Base-by-base conservation (phyloP, 805 yeast genomes). In the Ogataea siamensis region DNA sequence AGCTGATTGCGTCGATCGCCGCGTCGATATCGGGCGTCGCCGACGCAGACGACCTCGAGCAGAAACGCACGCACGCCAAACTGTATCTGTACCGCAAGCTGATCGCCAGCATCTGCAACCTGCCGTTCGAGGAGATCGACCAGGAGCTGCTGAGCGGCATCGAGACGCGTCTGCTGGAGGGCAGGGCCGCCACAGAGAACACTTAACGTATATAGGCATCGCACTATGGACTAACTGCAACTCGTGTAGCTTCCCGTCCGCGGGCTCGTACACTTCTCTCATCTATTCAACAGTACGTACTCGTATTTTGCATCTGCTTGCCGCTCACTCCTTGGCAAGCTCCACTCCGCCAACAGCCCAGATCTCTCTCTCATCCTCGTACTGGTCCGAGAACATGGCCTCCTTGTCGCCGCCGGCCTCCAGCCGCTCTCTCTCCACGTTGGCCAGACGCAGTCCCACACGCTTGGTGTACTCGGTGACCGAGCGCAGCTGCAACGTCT, bases 351-450 rank as follows among this genome's bases (percentile, higher is more conserved):
- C 93, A 50, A 86, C 81, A 5, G 91, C 80, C 96, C 95, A 87
- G 18, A 88, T 80, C 60, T 89, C 96, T 34, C 62, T 66, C 55
- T 83, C 93, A 59, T 89, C 96, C 64, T 88, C 97, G 52, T 74
- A 75, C 53, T 86, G 74, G 58, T 89, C 97, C 46, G 88, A 78
- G 57, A 74, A 84, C 74, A 87, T 78, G 0, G 91, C 74, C 53
- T 87, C 95, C 11, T 71, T 84, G 56, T 87, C 96, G 47, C 96
- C 96, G 42, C 96, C 96, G 10, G 87, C 93, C 14, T 75, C 83
- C 19, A 87, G 73, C 69, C 95, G 77, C 53, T 88, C 97, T 54
- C 91, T 74, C 57, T 88, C 96, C 32, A 87, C 88, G 16, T 68
- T 70, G 0, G 96, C 97, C 51, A 91, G 75, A 59, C 97, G 74